Evolutionary conservation across 352 stramenopile species (phyloP).

Genomic region (Globisporangium ultimum): DNA sequence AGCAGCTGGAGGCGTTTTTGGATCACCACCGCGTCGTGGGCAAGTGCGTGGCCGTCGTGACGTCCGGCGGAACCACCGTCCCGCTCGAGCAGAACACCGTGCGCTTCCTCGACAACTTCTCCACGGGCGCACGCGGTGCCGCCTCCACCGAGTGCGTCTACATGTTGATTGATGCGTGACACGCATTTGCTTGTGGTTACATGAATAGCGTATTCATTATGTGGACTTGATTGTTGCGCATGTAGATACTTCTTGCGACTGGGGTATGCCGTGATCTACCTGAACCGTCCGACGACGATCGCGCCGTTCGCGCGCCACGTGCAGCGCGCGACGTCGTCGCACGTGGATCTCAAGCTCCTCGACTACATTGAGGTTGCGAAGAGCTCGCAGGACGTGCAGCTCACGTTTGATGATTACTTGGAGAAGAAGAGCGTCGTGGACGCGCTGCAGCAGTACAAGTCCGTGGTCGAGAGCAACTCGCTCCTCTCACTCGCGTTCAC

Average conservation of each 20-base stretch:
- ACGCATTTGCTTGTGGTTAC: too few relatives aligned
- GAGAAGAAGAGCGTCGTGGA: constrained; percentile 44
- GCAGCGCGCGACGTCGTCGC: constrained; percentile 42
- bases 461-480: constrained; percentile 30
- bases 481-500: constrained; percentile 92
- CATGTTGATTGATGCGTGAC: not conserved
- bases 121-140: constrained; percentile 90
- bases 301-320: constrained; percentile 83
- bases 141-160: constrained; percentile 61
- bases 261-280: constrained; percentile 96
- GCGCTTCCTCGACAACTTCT: constrained; percentile 98
- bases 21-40: constrained; percentile 58
- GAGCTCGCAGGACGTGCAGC: constrained; percentile 26
- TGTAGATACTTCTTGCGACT: constrained; percentile 87
- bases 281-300: constrained; percentile 88
- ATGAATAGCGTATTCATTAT: too few relatives aligned
- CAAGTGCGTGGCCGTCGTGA: constrained; percentile 91
- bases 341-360: constrained; percentile 71
- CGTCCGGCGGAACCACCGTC: constrained; percentile 94
- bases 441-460: constrained; percentile 49
- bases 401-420: constrained; percentile 30
- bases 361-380: constrained; percentile 39
- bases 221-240: too few relatives aligned
- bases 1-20: constrained; percentile 57
- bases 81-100: constrained; percentile 95